Percentiles rank a stretch among this genome's conserved stretches.
phyloP scores from a whole-genome alignment of 345 rosid genomes.

The Sonneratia caseolaris region DNA sequence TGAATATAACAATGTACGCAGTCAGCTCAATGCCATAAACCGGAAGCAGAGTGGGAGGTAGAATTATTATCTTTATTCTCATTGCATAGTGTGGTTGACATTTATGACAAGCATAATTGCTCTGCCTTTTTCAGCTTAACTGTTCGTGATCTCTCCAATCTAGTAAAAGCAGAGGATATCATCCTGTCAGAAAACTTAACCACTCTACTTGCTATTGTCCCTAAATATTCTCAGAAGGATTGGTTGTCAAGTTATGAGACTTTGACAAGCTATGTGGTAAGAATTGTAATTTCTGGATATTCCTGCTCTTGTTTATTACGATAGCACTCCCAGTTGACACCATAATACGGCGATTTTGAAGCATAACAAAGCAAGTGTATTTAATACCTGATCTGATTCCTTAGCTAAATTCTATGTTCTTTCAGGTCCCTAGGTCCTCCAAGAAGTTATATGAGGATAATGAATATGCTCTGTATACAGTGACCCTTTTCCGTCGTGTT shows the following conservation, averaged over 20 bases:
- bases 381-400: neutral
- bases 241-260: constrained; percentile 94
- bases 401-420: constrained; percentile 2
- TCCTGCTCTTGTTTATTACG: neutral
- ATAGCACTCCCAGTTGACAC: neutral
- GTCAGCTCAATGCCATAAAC: constrained; percentile 91
- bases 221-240: constrained; percentile 97
- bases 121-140: constrained; percentile 66
- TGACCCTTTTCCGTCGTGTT: constrained; percentile 73
- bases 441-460: constrained; percentile 88
- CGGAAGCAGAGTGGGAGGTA: constrained; percentile 99
- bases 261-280: constrained; percentile 87
- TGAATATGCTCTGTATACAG: constrained; percentile 94
- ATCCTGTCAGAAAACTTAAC: constrained; percentile 68
- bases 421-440: constrained; percentile 97
- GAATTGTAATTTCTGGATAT: constrained; percentile 11
- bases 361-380: neutral
- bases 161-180: constrained; percentile 90
- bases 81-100: neutral
- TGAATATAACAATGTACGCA: constrained; percentile 85
- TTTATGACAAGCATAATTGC: constrained; percentile 5
- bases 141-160: constrained; percentile 90
- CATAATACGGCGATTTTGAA: neutral
- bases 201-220: constrained; percentile 79
- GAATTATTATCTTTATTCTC: neutral